These are phyloP conservation scores for Verbascum thapsus DNA, from an alignment of 257 asterid genomes.

Conservation along the genomic window DNA sequence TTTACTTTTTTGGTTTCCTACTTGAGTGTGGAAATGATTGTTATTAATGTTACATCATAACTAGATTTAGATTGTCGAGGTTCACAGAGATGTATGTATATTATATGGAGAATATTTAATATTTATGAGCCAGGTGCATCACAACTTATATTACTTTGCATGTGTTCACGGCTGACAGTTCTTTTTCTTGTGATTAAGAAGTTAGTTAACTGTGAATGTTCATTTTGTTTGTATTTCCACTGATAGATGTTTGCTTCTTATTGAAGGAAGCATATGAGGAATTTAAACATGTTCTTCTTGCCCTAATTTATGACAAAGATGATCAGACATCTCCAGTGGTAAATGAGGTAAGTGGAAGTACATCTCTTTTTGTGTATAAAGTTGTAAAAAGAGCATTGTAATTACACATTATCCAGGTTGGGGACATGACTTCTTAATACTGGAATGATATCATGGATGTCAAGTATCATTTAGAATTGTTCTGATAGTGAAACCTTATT, in stretches of 20 bases:
- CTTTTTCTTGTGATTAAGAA: conserved; percentile 12
- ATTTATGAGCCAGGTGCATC: neutral
- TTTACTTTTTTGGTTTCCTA: neutral
- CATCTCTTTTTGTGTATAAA: neutral
- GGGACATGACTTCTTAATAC: neutral
- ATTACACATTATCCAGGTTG: neutral
- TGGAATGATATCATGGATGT: neutral
- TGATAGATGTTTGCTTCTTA: conserved; percentile 35
- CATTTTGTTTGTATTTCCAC: conserved; percentile 14
- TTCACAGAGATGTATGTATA: neutral
- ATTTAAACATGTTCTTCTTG: conserved; percentile 89
- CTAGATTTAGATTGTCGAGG: no score
- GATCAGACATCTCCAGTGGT: conserved; percentile 92
- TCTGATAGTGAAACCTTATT: no score
- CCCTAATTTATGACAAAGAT: conserved; percentile 82
- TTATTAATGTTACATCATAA: no score
- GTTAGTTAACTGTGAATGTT: conserved; percentile 12
- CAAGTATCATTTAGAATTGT: no score
- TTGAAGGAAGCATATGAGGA: conserved; percentile 98
- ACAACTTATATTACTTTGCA: conserved; percentile 13
- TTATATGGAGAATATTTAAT: conserved; percentile 5
- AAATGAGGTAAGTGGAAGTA: conserved; percentile 61
- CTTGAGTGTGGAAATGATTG: neutral
- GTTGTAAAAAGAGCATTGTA: neutral
- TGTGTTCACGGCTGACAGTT: neutral